A percentile compares a stretch with the other conserved stretches of the same genome.
Evolutionary conservation across 2,329 filamentous ascomycete genomes (phyloP).

Genomic region (Aureobasidium sp.): DNA sequence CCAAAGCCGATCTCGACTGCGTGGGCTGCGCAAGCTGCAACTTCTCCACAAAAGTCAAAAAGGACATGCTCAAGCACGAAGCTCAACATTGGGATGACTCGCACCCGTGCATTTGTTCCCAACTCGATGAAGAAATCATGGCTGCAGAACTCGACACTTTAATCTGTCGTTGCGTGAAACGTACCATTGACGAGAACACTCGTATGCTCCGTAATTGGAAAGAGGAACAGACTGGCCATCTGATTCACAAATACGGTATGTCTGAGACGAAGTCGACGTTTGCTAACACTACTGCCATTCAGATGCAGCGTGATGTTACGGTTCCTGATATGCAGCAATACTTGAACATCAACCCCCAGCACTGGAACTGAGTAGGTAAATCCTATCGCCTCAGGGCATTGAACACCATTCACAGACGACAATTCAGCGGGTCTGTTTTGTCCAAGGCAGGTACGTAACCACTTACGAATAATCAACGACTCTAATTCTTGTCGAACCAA

Average conservation of each 20-base stretch:
- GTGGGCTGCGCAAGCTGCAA: not conserved
- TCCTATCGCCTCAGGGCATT: not conserved
- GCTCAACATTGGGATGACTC: not conserved
- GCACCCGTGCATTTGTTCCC: not conserved
- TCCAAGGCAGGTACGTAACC: not conserved
- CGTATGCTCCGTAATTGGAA: not conserved
- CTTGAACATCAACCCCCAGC: not conserved
- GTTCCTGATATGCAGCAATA: not conserved
- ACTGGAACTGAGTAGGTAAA: not conserved
- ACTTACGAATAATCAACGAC: not conserved
- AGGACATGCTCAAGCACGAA: not conserved
- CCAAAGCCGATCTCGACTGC: not conserved
- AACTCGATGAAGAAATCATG: not conserved
- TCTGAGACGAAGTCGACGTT: not conserved
- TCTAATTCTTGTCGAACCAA: too few species aligned
- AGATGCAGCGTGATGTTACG: not conserved
- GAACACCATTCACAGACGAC: not conserved
- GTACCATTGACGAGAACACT: not conserved
- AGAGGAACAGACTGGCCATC: not conserved
- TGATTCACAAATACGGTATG: not conserved
- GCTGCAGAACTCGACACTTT: not conserved
- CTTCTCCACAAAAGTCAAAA: not conserved
- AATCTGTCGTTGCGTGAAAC: not conserved
- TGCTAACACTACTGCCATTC: not conserved
- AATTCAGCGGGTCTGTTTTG: not conserved